Conservation (phyloP, 306 rosid species). For the Ceratonia siliqua region DNA sequence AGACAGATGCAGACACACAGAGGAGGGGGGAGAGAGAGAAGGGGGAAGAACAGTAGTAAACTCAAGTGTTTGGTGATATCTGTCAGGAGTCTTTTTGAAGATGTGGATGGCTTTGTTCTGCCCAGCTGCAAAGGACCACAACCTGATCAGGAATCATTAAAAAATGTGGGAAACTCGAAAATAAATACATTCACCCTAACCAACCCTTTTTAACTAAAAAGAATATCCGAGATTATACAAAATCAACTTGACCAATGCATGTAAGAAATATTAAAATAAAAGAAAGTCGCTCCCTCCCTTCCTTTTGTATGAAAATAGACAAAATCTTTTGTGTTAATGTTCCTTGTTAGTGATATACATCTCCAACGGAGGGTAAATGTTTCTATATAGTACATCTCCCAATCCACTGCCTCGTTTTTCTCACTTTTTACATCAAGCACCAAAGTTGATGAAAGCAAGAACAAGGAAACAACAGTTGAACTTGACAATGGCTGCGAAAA, state of each 20-base stretch:
- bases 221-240: neutral
- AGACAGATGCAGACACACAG: neutral
- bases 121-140: conserved; percentile 49
- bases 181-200: neutral
- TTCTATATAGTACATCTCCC: no score
- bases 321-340: neutral
- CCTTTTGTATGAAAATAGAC: neutral
- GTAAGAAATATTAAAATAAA: neutral
- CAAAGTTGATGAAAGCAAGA: conserved; percentile 7
- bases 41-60: neutral
- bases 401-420: neutral
- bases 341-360: conserved; percentile 21
- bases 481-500: neutral
- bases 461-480: neutral
- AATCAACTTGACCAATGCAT: neutral
- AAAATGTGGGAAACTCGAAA: conserved; percentile 34
- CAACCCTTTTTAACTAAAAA: neutral
- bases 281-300: neutral
- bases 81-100: conserved; percentile 43
- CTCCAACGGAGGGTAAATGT: conserved; percentile 24
- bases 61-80: conserved; percentile 22
- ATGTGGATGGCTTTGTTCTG: conserved; percentile 41
- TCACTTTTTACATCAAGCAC: neutral
- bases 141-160: conserved; percentile 53
- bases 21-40: no score